phyloP scores from a whole-genome alignment of 345 rosid genomes.

The Syzygium jambos region DNA sequence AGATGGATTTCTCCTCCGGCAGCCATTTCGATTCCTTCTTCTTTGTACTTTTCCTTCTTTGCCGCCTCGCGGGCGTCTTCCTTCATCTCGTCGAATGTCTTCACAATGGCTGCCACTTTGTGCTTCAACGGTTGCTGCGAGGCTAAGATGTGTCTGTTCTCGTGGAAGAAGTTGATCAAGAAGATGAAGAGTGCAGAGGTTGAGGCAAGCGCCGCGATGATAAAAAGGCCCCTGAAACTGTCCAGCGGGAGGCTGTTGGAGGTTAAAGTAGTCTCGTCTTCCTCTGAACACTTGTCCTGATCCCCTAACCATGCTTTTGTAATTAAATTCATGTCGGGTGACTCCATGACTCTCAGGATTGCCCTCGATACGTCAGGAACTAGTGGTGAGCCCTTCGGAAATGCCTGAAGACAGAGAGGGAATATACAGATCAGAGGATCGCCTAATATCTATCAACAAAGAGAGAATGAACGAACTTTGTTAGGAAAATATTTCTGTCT shows the following conservation, averaged over 20 bases:
- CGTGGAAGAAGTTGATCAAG: not conserved
- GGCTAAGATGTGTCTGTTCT: not conserved
- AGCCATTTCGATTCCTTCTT: not conserved
- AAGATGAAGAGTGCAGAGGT: not conserved
- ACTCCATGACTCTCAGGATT: conserved; percentile 3
- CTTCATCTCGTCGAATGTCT: conserved; percentile 1
- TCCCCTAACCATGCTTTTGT: not conserved
- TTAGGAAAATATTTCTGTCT: not conserved
- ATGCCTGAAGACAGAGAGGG: conserved; percentile 1
- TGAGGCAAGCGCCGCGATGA: not conserved
- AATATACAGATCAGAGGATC: not conserved
- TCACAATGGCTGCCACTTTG: not conserved
- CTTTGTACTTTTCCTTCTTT: not conserved
- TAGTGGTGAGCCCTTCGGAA: conserved; percentile 2
- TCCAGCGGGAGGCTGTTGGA: conserved; percentile 1
- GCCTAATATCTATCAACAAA: not conserved
- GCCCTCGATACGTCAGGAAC: conserved; percentile 10
- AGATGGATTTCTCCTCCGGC: not conserved
- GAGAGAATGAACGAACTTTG: not conserved
- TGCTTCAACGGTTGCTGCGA: not conserved
- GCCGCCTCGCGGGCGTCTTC: not conserved
- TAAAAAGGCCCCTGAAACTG: conserved; percentile 5
- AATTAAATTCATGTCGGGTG: not conserved
- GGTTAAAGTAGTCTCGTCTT: not conserved
- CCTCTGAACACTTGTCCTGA: not conserved